Evolutionary conservation across 75 land plant genomes (phyloP), one percentile per base, ranked within the genome.

Genomic region (Picea sitchensis): DNA sequence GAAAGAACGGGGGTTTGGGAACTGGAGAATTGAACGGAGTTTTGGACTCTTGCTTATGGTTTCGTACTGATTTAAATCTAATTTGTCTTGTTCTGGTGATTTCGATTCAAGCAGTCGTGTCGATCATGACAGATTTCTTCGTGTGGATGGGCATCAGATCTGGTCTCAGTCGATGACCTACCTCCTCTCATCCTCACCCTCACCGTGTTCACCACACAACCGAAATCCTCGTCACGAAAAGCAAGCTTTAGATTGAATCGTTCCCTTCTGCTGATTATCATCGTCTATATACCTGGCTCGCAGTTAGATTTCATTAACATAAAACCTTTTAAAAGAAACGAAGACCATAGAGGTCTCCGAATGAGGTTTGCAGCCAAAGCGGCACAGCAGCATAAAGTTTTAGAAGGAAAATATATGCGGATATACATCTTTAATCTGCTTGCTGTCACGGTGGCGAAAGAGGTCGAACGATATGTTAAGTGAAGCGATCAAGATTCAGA

Each of bases 61-160:
- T 18, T 69, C 51, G 51, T 69, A 69, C 51, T 38, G 11, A 20
- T 69, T 4, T 38, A 7, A 38, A 36, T 69, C 73, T 36, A 69
- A 47, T 69, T 69, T 69, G 51, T 69, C 73, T 69, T 15, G 4
- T 69, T 69, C 11, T 41, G 41, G 38, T 69, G 47, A 41, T 69
- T 69, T 34, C 8, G 51, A 20, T 69, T 69, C 73, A 41, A 20
- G 47, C 44, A 69, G 23, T 69, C 51, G 32, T 38, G 73, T 69
- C 51, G 73, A 41, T 38, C 51, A 17, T 36, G 47, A 38, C 73
- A 18, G 51, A 69, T 15, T 69, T 34, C 73, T 69, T 69, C 47
- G 73, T 38, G 21, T 34, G 51, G 21, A 41, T 18, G 21, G 20
- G 73, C 36, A 17, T 69, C 47, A 38, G 51, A 41, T 69, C 72